Evolutionary conservation across 352 stramenopile genomes (phyloP), one percentile per base, ranked within the genome.

Genomic region (Globisporangium mamillatum): DNA sequence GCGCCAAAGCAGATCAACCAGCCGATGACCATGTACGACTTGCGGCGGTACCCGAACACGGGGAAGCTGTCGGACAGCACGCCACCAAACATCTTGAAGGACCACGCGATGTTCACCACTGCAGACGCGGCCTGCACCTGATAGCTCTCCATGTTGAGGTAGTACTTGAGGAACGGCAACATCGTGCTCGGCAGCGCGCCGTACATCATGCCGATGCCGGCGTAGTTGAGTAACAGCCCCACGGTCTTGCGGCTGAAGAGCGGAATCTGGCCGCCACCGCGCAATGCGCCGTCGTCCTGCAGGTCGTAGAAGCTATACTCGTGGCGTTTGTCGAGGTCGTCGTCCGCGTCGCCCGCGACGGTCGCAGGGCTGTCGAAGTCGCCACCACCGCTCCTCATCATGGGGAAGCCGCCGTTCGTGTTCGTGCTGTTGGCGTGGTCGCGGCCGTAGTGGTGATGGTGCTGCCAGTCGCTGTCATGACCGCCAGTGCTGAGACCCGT

Each of bases 141-240:
- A 70, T 86, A 88, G 59, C 75, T 78, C 57, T 89, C 66, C 70
- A 91, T 77, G 55, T 83, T 64, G n/a, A 93, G 71, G 50, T 91
- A 93, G 41, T 72, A 64, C 29, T 67, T 67, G 38, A 72, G 60
- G 29, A 72, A 67, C 8, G 66, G 61, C n/a, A 64, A 44, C 16
- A 90, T 76, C 16, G 78, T 78, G 41, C 69, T 75, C 29, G 84
- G 83, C n/a, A 94, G 68, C 8, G 82, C 82, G 29, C 82, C 84
- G 73, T 91, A 91, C 38, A 93, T 69, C 25, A 83, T 71, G 2
- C 88, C 88, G 61, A 93, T 89, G 41, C 64, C 76, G 3, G 77
- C 76, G 52, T 94, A 94, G 61, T 93, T 90, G 48, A 92, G 58
- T 48, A 95, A 59, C 8, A 95, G 60, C 0, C 88, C 88, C n/a